Evolutionary conservation across 805 yeast genomes (phyloP), one percentile per base, ranked within the genome.

Genomic region (Lachancea fermentati): DNA sequence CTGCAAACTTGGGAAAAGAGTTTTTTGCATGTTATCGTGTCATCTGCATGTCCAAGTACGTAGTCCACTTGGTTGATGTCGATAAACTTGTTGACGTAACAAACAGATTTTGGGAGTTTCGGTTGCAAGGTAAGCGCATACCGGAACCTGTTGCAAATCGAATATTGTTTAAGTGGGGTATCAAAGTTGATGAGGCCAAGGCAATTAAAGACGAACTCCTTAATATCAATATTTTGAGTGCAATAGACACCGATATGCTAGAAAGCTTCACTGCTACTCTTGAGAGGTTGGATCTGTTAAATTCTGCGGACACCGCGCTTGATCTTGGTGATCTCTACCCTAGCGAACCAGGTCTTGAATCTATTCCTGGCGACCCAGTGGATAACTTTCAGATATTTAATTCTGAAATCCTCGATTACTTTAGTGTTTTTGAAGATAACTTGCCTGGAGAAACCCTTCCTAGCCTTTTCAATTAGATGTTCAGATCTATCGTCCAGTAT

Each of bases 81-180:
- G 39, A 19, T 9, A 33, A 25, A 14, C 17, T 42, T 8, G 16
- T 38, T 5, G 42, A 42, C 5, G 42, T 30, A 8, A 33, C 45
- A 6, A 34, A 32, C 17, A 19, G 42, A 14, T 25, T 42, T 15
- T 42, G 45, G 45, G 42, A 42, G 12, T 34, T 34, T 15, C 12
- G n/a, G n/a, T 12, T 19, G 18, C 12, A 16, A n/a, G 35, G 31
- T 4, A 37, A 15, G 12, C 25, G 13, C 12, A 35, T 42, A 5
- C 42, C 41, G 4, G 17, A 29, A 6, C 15, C 18, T 9, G 33
- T 42, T 4, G n/a, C 19, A 24, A 28, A 34, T 15, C 7, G 36
- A 4, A 24, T 42, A 13, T 13, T 22, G 4, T n/a, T 19, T 9
- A 37, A 37, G 15, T 37, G 42, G 42, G 42, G 42, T 9, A 19